These are phyloP conservation scores for Fusarium circinatum DNA, from an alignment of 2,329 filamentous ascomycete species.

Conservation along the genomic window DNA sequence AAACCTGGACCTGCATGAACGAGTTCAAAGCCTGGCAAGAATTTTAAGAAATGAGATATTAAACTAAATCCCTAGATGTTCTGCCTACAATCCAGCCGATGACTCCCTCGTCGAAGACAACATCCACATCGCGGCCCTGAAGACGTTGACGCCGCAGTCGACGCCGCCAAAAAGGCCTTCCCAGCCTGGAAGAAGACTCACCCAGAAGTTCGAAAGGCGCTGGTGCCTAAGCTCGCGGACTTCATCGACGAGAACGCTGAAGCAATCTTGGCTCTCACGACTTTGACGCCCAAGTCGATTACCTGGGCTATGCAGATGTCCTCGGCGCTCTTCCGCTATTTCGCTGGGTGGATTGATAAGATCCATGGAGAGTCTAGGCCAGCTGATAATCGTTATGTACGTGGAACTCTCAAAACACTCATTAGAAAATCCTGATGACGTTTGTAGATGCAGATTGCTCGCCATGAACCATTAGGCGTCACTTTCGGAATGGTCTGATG, in stretches of 20 bases:
- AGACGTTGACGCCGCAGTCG: neutral
- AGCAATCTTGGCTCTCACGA: neutral
- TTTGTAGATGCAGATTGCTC: neutral
- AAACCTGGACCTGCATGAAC: neutral
- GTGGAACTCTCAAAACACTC: too few species aligned
- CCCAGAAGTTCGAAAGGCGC: accelerated
- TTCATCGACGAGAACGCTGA: neutral
- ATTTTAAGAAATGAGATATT: neutral
- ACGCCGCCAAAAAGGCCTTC: accelerated
- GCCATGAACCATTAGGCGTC: neutral
- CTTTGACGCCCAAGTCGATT: neutral
- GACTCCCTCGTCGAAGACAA: accelerated
- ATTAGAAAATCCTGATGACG: neutral
- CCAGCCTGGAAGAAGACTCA: accelerated
- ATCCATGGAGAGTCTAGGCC: accelerated
- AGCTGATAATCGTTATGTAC: accelerated
- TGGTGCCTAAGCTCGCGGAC: accelerated
- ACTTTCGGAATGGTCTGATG: accelerated
- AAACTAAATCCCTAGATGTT: accelerated
- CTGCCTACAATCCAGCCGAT: neutral
- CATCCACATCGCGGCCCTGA: neutral
- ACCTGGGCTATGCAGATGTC: neutral
- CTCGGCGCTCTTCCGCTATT: neutral
- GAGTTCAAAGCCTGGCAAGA: accelerated
- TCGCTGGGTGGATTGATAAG: neutral